Evolutionary conservation across 139 green algal species (phyloP).

Genomic region (Diplosphaera chodatii): DNA sequence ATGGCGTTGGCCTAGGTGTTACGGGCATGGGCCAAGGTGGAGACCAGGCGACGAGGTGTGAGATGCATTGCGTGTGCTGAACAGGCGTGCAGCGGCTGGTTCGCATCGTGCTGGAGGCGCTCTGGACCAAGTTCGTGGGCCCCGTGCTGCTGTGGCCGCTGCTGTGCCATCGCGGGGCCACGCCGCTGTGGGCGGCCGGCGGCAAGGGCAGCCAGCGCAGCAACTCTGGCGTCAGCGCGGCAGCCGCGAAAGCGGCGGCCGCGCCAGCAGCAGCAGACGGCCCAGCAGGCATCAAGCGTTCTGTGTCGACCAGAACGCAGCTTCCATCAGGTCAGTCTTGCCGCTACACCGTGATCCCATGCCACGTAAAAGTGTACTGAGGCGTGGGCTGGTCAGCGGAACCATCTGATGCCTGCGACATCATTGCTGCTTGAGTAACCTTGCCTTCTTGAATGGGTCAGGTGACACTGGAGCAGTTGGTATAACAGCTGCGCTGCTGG

Average conservation of each 20-base stretch:
- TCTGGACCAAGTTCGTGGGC: constrained; percentile 55
- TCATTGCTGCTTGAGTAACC: no score
- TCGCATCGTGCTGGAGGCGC: constrained; percentile 30
- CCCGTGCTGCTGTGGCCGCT: constrained; percentile 63
- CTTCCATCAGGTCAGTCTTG: not conserved
- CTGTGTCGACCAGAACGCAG: constrained; percentile 7
- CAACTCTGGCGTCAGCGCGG: not conserved
- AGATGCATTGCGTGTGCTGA: no score
- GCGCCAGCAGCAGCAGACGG: no score
- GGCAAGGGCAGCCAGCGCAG: not conserved
- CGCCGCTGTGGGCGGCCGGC: not conserved
- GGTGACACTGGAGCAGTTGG: not conserved
- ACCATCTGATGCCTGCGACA: no score
- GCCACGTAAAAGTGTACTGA: no score
- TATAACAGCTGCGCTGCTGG: constrained; percentile 33
- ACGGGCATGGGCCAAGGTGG: no score
- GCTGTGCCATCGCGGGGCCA: constrained; percentile 15
- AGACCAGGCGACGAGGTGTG: no score
- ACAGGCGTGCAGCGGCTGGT: constrained; percentile 31
- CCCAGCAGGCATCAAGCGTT: not conserved
- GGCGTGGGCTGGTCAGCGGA: no score
- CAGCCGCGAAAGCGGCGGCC: constrained; percentile 7
- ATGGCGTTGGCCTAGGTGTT: no score
- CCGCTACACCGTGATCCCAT: no score
- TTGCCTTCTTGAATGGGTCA: not conserved